These are phyloP conservation scores for Paulownia fortunei DNA, from an alignment of 257 asterid species.

Conservation along the genomic window DNA sequence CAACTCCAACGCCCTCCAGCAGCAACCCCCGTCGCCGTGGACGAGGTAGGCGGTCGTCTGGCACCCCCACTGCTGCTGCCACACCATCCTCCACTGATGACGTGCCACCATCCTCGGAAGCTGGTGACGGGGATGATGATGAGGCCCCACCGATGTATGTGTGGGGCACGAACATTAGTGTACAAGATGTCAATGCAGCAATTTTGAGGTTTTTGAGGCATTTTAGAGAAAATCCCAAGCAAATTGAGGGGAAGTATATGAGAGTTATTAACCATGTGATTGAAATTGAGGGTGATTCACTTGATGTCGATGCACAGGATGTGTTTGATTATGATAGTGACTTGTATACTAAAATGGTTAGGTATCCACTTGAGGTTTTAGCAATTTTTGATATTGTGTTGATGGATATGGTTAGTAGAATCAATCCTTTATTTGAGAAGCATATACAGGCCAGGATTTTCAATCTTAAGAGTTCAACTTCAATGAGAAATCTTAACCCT, in stretches of 20 bases:
- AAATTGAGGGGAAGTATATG: constrained; percentile 88
- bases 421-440: constrained; percentile 82
- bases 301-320: constrained; percentile 88
- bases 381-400: constrained; percentile 92
- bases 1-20: constrained; percentile 74
- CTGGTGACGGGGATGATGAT: constrained; percentile 70
- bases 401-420: constrained; percentile 86
- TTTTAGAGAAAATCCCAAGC: constrained; percentile 70
- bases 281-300: constrained; percentile 94
- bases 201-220: constrained; percentile 83
- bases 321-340: constrained; percentile 81
- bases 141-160: constrained; percentile 87
- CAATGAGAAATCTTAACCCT: constrained; percentile 94
- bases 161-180: constrained; percentile 97
- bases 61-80: constrained; percentile 57
- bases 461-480: constrained; percentile 76
- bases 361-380: constrained; percentile 93
- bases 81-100: constrained; percentile 79
- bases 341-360: constrained; percentile 87
- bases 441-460: constrained; percentile 93
- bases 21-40: constrained; percentile 52
- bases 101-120: constrained; percentile 72
- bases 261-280: constrained; percentile 68
- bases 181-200: constrained; percentile 85
- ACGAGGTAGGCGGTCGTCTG: constrained; percentile 50